Conservation (phyloP, 345 rosid species). For the Citrus hindsii region DNA sequence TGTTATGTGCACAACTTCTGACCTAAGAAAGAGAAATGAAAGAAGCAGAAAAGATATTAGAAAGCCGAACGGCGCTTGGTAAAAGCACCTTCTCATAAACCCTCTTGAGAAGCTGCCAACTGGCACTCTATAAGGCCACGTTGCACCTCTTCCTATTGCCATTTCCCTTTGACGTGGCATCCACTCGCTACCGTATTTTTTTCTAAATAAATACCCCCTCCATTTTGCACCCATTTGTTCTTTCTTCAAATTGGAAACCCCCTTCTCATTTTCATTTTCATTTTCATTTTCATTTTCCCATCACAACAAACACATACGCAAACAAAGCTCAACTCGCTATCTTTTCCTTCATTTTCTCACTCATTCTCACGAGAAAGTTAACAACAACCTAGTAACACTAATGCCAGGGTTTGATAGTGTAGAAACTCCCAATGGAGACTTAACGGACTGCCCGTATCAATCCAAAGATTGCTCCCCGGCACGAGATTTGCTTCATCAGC, state of each 20-base stretch:
- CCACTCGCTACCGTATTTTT: constrained; percentile 30
- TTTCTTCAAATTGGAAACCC: not conserved
- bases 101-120: constrained; percentile 30
- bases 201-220: constrained; percentile 40
- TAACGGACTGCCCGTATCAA: constrained; percentile 33
- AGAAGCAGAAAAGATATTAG: not conserved
- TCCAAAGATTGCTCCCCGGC: constrained; percentile 17
- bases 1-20: not conserved
- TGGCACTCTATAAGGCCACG: constrained; percentile 48
- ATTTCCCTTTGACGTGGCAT: constrained; percentile 48
- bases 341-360: not conserved
- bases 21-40: not conserved
- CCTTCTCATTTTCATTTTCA: no score
- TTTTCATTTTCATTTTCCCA: not conserved
- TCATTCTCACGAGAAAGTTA: not conserved
- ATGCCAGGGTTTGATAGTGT: constrained; percentile 38
- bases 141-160: constrained; percentile 24
- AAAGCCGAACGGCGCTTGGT: constrained; percentile 19
- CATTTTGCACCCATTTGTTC: not conserved
- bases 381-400: not conserved
- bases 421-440: constrained; percentile 23
- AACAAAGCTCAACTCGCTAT: not conserved
- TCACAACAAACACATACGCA: not conserved
- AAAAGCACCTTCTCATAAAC: constrained; percentile 10
- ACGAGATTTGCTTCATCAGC: constrained; percentile 39